These are phyloP conservation scores for Dichomitus squalens DNA, from an alignment of 1,284 basidiomycete species.

Conservation along the genomic window DNA sequence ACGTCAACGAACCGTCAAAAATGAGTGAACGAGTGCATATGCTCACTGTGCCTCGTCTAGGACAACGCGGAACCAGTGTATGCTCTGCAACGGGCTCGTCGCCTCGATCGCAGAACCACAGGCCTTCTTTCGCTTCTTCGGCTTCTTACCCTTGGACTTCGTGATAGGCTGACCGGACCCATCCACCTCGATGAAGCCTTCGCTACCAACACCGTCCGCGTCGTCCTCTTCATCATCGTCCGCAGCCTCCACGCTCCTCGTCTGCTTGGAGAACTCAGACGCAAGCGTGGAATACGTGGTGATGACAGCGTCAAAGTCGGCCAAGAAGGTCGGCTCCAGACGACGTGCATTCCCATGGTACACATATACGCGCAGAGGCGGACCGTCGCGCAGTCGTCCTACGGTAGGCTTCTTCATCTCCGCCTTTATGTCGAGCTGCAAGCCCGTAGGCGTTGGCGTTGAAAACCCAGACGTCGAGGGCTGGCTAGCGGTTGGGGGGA, in stretches of 20 bases:
- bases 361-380: slow-evolving; percentile 81
- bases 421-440: slow-evolving; percentile 37
- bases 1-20: background rate
- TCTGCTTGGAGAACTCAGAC: slow-evolving; percentile 93
- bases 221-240: slow-evolving; percentile 75
- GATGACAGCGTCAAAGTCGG: slow-evolving; percentile 96
- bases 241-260: slow-evolving; percentile 54
- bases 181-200: slow-evolving; percentile 67
- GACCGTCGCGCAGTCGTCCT: slow-evolving; percentile 46
- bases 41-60: slow-evolving; percentile 98
- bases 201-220: slow-evolving; percentile 54
- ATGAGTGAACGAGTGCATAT: background rate
- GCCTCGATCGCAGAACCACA: slow-evolving; percentile 51
- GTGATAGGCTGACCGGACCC: slow-evolving; percentile 65
- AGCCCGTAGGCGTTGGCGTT: slow-evolving; percentile 20
- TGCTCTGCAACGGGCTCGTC: slow-evolving; percentile 88
- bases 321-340: slow-evolving; percentile 82
- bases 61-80: slow-evolving; percentile 98
- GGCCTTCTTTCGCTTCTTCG: slow-evolving; percentile 70
- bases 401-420: slow-evolving; percentile 37
- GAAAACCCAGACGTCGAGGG: slow-evolving; percentile 29
- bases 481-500: slow-evolving; percentile 20
- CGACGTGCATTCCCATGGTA: slow-evolving; percentile 95
- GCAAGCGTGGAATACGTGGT: slow-evolving; percentile 97
- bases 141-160: slow-evolving; percentile 63